Evolutionary conservation across 2,329 filamentous ascomycete genomes (phyloP), one percentile per base, ranked within the genome.

Genomic region (Stagonosporopsis vannaccii): DNA sequence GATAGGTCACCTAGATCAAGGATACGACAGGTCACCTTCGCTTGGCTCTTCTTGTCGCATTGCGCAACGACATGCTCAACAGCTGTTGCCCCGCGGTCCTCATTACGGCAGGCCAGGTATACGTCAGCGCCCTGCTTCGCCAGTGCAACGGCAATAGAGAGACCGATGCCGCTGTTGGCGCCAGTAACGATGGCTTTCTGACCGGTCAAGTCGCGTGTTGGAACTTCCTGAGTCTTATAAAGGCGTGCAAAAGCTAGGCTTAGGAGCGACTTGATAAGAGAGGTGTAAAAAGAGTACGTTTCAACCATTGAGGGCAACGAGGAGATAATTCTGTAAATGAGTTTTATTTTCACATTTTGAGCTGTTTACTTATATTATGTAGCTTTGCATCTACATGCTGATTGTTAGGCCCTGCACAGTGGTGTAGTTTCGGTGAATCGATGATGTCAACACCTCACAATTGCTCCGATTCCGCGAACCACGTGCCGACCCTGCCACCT

Each of bases 141-240:
- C 12, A 62, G 47, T 15, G 56, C 30, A 4, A 51, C 45, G 2
- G 62, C 63, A 11, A 66, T 63, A 12, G 46, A 61, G 2, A 81
- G 75, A 0, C 82, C 82, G 13, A 85, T 68, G 4, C 82, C 82
- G 2, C 78, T 76, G 37, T 81, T 84, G 9, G 80, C 80, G 20
- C 82, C 82, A 6, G 82, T 83, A 15, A 84, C 64, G 8, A 84
- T 69, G 3, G 83, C 77, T 0, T 78, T 81, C 60, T 79, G 80
- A 12, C 78, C 77, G 8, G 71, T 73, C 43, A 83, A 53, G 19
- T 61, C 22, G 44, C 60, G 56, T 12, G 33, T 20, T 1, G 62
- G 39, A 11, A 48, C 40, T 7, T 11, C 7, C 15, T 65, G 62
- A 8, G 56, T 56, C 13, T 23, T 56, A 39, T 58, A 65, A 4